A percentile compares a stretch with the other conserved stretches of the same genome.
Conservation (phyloP, 352 stramenopile genomes). For the Phytophthora colocasiae region DNA sequence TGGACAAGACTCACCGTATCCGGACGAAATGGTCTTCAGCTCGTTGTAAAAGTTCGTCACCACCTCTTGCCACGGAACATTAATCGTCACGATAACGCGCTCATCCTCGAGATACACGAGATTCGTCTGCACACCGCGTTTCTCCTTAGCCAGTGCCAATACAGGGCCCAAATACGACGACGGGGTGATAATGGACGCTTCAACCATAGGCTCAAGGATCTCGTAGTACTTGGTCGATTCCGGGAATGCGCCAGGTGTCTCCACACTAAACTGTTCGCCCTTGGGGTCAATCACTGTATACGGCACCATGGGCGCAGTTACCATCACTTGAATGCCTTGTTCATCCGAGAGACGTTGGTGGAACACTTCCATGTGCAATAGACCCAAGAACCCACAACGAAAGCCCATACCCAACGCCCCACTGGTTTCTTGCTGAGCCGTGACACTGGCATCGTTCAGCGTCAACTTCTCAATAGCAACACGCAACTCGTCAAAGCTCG, state of each 20-base stretch:
- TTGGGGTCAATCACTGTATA: slow-evolving; percentile 92
- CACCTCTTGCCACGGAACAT: slow-evolving; percentile 98
- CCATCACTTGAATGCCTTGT: slow-evolving; percentile 97
- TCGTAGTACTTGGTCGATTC: slow-evolving; percentile 89
- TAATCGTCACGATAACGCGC: slow-evolving; percentile 94
- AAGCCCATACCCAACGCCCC: slow-evolving; percentile 96
- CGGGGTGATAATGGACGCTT: slow-evolving; percentile 97
- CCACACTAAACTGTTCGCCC: slow-evolving; percentile 51
- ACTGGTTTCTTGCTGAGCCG: slow-evolving; percentile 96
- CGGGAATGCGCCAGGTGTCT: slow-evolving; percentile 82
- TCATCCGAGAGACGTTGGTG: slow-evolving; percentile 98
- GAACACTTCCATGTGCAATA: slow-evolving; percentile 99
- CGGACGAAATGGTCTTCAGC: slow-evolving; percentile 96
- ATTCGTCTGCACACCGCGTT: slow-evolving; percentile 91
- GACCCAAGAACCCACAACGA: slow-evolving; percentile 96
- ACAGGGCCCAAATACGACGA: slow-evolving; percentile 95
- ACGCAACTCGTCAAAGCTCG: slow-evolving; percentile 97
- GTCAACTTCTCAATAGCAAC: slow-evolving; percentile 96
- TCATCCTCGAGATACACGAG: slow-evolving; percentile 96
- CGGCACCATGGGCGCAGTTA: slow-evolving; percentile 98
- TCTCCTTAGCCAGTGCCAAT: slow-evolving; percentile 94
- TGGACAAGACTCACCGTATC: slow-evolving; percentile 84
- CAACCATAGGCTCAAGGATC: slow-evolving; percentile 96
- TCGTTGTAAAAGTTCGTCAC: slow-evolving; percentile 99
- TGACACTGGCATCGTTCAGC: slow-evolving; percentile 98